These are phyloP conservation scores for Hylodesmum podocarpum DNA, from an alignment of 306 rosid species.

Conservation along the genomic window DNA sequence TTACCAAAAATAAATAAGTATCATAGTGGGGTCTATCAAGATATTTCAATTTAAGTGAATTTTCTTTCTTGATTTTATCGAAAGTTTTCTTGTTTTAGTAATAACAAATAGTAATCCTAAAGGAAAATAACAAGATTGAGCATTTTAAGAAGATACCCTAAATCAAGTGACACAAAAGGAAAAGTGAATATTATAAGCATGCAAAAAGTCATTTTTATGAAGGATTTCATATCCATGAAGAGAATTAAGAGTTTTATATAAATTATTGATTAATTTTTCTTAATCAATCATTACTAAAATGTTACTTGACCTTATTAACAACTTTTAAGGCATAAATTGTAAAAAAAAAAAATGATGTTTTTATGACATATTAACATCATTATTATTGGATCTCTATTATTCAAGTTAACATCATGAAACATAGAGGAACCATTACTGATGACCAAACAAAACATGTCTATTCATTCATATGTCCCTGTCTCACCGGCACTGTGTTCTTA, in stretches of 20 bases:
- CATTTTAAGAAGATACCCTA: too few relatives aligned
- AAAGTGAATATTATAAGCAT: neutral
- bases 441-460: neutral
- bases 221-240: too few relatives aligned
- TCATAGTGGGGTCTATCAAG: constrained; percentile 16
- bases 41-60: constrained; percentile 36
- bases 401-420: neutral
- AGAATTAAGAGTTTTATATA: neutral
- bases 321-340: neutral
- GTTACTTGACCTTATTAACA: neutral
- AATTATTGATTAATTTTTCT: neutral
- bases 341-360: too few relatives aligned
- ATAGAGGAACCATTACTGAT: neutral
- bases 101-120: too few relatives aligned
- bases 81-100: neutral
- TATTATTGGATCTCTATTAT: neutral
- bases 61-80: constrained; percentile 4
- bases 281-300: neutral
- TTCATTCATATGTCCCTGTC: neutral
- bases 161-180: too few relatives aligned
- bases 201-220: too few relatives aligned
- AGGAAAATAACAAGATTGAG: too few relatives aligned
- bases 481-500: neutral
- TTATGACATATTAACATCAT: neutral
- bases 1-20: neutral